These are phyloP conservation scores for Schwanniomyces pseudopolymorphus DNA, from an alignment of 805 yeast species.

Conservation along the genomic window DNA sequence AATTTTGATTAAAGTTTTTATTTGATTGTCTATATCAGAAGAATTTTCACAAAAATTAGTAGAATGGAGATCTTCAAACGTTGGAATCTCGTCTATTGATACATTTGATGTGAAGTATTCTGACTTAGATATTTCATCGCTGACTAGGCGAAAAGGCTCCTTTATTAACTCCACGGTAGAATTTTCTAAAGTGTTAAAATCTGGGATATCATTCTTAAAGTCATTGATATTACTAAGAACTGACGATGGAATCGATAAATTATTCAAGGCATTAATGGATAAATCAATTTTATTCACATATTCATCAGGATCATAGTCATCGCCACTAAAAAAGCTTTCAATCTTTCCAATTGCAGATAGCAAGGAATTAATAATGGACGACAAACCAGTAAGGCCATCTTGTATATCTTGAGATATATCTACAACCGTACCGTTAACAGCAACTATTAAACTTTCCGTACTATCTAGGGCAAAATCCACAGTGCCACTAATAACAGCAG, in stretches of 20 bases:
- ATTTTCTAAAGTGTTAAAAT: constrained; percentile 62
- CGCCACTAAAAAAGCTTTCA: constrained; percentile 49
- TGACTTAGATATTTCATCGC: constrained; percentile 34
- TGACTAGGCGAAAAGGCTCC: constrained; percentile 57
- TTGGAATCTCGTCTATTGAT: constrained; percentile 4
- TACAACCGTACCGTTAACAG: constrained; percentile 61
- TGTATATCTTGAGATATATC: constrained; percentile 61
- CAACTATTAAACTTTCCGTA: constrained; percentile 57
- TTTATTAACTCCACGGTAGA: constrained; percentile 54
- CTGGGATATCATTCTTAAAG: constrained; percentile 56
- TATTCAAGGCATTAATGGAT: constrained; percentile 52
- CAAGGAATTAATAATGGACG: constrained; percentile 56
- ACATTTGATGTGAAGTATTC: constrained; percentile 15
- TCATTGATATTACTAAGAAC: constrained; percentile 57
- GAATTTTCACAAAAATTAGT: constrained; percentile 38
- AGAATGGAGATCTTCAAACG: neutral
- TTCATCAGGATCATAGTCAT: constrained; percentile 28
- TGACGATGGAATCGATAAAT: constrained; percentile 63
- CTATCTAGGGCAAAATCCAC: constrained; percentile 72
- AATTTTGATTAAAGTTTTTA: constrained; percentile 21
- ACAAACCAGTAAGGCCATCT: constrained; percentile 61
- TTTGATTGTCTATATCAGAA: constrained; percentile 39
- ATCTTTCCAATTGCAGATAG: constrained; percentile 52
- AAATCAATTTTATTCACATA: constrained; percentile 51
- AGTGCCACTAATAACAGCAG: constrained; percentile 71